Evolutionary conservation across 1,284 basidiomycete species (phyloP), one percentile per base, ranked within the genome.

Genomic region (Afroboletus lepidellus): DNA sequence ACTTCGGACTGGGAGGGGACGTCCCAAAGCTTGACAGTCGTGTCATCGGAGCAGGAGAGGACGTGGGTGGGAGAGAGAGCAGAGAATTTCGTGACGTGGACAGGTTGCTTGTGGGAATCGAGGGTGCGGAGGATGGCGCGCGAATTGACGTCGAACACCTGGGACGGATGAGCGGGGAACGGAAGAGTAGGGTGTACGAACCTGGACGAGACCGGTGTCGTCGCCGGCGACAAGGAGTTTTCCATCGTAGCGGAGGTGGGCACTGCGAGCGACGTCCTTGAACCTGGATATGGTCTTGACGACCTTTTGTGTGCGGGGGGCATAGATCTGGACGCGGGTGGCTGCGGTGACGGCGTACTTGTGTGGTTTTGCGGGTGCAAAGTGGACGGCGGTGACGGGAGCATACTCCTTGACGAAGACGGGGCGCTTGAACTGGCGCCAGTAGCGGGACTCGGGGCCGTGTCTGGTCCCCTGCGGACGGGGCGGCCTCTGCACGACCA

Each of bases 201-300:
- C 92, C 77, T 99, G 97, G 23, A 99, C 84, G 13, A 95, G 70
- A 9, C 96, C 97, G 55, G 87, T 90, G 69, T 99, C 96, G 64
- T 98, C 94, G 50, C 94, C 96, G 0, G 95, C 96, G 0, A 98
- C 90, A 25, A 98, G 83, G 34, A 99, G 80, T 69, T 96, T 97
- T 24, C 96, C 97, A 71, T 99, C 97, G 47, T 80, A 81, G 49
- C 97, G 82, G 54, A 98, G 94, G 62, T 83, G 81, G 13, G 87
- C 94, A 60, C 90, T 89, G 53, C 94, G 78, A 2, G 95, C 95
- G 29, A 96, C 89, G 66, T 98, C 96, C 71, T 97, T 97, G 76
- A 99, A 99, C 30, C 97, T 78, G 25, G 94, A 90, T 55, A 99
- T 94, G 0, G 93, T 97, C 77, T 99, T 99, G 16, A 88, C 90